These are phyloP conservation scores for Trichoderma guizhouense DNA, from an alignment of 2,329 filamentous ascomycete genomes.

Conservation along the genomic window DNA sequence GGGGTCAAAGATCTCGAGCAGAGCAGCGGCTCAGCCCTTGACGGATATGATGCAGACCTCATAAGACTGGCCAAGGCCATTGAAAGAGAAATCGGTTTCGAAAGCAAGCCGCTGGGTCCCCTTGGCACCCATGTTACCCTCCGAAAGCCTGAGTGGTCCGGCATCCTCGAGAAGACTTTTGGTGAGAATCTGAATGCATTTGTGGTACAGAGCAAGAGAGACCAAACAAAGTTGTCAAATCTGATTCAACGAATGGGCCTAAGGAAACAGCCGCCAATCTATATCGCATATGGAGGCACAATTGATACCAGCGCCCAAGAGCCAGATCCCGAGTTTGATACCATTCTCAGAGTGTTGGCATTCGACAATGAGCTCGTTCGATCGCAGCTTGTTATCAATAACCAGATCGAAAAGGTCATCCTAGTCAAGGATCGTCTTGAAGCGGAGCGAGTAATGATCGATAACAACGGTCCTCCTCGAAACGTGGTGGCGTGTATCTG, in stretches of 20 bases:
- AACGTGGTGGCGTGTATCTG: conserved; percentile 74
- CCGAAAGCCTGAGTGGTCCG: conserved; percentile 76
- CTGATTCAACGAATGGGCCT: conserved; percentile 65
- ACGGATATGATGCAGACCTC: conserved; percentile 63
- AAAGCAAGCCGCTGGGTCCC: conserved; percentile 73
- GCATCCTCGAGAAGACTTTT: conserved; percentile 73
- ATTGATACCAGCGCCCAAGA: conserved; percentile 53
- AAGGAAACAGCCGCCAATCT: conserved; percentile 36
- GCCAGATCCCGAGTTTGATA: conserved; percentile 69
- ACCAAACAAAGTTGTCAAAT: conserved; percentile 64
- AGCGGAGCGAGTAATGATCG: conserved; percentile 67
- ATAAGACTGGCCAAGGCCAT: conserved; percentile 65
- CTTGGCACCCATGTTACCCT: conserved; percentile 76
- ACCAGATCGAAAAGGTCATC: conserved; percentile 78
- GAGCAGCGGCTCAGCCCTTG: conserved; percentile 55
- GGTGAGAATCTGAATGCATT: conserved; percentile 72
- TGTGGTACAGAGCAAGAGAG: conserved; percentile 72
- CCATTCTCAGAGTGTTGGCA: conserved; percentile 74
- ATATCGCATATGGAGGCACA: conserved; percentile 35
- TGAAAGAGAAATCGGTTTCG: conserved; percentile 64
- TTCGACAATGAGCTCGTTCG: conserved; percentile 77
- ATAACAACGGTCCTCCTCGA: conserved; percentile 50
- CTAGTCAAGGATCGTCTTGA: conserved; percentile 66
- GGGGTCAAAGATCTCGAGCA: conserved; percentile 50
- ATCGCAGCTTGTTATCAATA: conserved; percentile 78